These are phyloP conservation scores for Flaveria sonorensis DNA, from an alignment of 129 eudicot species.

Conservation along the genomic window DNA sequence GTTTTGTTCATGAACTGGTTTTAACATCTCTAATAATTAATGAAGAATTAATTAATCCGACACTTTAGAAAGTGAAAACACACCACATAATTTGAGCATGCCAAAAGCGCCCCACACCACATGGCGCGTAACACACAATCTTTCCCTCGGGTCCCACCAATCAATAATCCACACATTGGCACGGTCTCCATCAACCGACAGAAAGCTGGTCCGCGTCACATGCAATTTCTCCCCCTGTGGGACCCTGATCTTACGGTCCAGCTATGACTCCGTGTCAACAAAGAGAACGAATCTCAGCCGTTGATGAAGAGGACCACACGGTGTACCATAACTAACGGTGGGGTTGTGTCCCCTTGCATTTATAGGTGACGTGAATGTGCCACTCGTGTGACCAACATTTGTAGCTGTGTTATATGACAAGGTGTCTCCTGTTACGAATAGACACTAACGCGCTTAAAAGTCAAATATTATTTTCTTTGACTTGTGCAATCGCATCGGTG, in stretches of 20 bases:
- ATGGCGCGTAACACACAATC: slow-evolving; percentile 28
- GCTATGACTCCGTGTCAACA: slow-evolving; percentile 7
- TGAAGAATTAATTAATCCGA: not conserved
- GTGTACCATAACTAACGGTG: slow-evolving; percentile 19
- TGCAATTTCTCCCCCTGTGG: slow-evolving; percentile 21
- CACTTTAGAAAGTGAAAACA: not conserved
- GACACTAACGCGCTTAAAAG: slow-evolving; percentile 22
- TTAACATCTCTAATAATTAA: not conserved
- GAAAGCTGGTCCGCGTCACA: slow-evolving; percentile 32
- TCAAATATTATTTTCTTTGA: not conserved
- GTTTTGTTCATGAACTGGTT: not conserved
- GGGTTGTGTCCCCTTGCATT: slow-evolving; percentile 36
- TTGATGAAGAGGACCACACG: slow-evolving; percentile 28
- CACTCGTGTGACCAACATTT: slow-evolving; percentile 38
- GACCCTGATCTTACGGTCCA: slow-evolving; percentile 22
- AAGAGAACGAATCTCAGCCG: slow-evolving; percentile 1
- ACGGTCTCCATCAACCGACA: slow-evolving; percentile 33
- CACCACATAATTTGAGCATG: not conserved
- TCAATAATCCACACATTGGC: slow-evolving; percentile 39
- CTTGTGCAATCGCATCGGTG: too few relatives aligned
- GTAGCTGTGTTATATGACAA: slow-evolving; percentile 25
- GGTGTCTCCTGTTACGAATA: slow-evolving; percentile 13
- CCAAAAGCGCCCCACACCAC: not conserved
- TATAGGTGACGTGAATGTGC: slow-evolving; percentile 31
- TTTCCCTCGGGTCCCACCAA: slow-evolving; percentile 13